Conservation (phyloP, 345 rosid species). For the Pugionium dolabratum region DNA sequence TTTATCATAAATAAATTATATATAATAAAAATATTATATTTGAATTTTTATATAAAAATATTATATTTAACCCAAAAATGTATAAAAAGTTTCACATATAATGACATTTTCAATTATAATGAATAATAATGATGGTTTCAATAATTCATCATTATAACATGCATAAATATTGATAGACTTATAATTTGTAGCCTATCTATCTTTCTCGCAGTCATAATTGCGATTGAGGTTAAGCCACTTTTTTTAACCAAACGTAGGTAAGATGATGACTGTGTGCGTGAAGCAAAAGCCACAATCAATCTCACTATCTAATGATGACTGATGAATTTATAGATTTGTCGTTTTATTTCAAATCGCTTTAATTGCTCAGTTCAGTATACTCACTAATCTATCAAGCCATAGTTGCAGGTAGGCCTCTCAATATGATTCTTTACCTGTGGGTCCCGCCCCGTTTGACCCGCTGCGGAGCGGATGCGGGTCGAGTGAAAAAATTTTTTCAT, state of each 20-base stretch:
- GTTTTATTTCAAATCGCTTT: too few relatives aligned
- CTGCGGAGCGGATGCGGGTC: too few relatives aligned
- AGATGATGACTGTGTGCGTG: constrained; percentile 28
- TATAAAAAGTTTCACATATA: background rate
- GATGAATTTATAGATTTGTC: too few relatives aligned
- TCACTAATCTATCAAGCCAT: too few relatives aligned
- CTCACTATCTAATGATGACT: background rate
- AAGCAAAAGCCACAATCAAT: constrained; percentile 25
- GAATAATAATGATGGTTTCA: background rate
- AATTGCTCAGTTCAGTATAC: too few relatives aligned
- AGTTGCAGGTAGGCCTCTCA: too few relatives aligned
- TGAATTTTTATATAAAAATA: background rate
- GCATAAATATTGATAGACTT: background rate
- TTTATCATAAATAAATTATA: too few relatives aligned
- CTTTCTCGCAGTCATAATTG: background rate
- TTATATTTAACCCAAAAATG: background rate
- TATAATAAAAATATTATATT: background rate
- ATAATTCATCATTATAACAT: background rate
- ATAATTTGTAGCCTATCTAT: constrained; percentile 8
- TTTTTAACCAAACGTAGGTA: constrained; percentile 6
- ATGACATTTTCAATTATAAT: background rate
- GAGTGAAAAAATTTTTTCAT: too few relatives aligned
- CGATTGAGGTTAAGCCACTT: background rate
- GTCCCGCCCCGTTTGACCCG: too few relatives aligned
- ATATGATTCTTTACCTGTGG: too few relatives aligned